Percentiles rank a stretch among this genome's conserved stretches.
Evolutionary conservation across 2,329 filamentous ascomycete genomes (phyloP).

Genomic region (Rhexocercosporidium sp.): DNA sequence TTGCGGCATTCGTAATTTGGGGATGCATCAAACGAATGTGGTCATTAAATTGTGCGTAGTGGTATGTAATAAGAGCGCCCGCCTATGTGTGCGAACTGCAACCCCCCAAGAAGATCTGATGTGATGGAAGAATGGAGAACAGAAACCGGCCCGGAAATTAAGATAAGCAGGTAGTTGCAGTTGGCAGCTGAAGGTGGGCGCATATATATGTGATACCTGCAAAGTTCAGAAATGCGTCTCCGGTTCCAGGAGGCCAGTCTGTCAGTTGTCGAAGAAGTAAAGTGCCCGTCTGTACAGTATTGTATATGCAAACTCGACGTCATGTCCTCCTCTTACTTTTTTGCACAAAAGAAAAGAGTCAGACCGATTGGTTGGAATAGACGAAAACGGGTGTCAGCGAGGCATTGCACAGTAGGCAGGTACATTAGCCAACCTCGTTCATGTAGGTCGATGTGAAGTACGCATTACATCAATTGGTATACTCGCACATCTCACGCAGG

Average conservation of each 20-base stretch:
- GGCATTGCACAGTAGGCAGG: not conserved
- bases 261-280: not conserved
- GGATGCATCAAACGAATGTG: not conserved
- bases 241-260: slow-evolving; percentile 1
- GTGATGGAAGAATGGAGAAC: not conserved
- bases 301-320: not conserved
- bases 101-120: not conserved
- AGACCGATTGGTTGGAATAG: slow-evolving; percentile 28
- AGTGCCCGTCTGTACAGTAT: not conserved
- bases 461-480: not conserved
- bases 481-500: not conserved
- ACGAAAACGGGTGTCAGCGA: slow-evolving; percentile 13
- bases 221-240: not conserved
- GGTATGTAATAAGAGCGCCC: slow-evolving; percentile 1
- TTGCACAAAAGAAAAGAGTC: not conserved
- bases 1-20: not conserved
- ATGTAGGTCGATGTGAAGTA: not conserved
- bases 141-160: not conserved
- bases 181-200: not conserved
- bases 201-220: slow-evolving; percentile 8
- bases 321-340: not conserved
- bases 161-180: not conserved
- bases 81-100: not conserved
- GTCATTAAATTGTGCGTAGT: not conserved
- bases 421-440: not conserved